Percentiles rank a stretch among this genome's conserved stretches.
Evolutionary conservation across 192 early-diverging fungal species (phyloP).

Genomic region (Rhizoclosmatium globosum): DNA sequence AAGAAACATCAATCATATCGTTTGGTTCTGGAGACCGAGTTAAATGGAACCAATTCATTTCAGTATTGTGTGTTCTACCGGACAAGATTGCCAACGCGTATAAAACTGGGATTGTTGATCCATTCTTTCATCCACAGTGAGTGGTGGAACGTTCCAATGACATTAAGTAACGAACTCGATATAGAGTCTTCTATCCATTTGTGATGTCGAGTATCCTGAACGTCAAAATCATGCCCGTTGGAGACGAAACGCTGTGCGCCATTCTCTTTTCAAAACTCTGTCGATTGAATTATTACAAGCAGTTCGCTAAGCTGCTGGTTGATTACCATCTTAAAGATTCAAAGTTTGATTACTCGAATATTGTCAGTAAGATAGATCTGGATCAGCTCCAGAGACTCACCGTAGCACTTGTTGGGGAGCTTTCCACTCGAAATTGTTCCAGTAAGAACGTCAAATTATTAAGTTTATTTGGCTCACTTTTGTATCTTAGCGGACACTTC

Average conservation of each 20-base stretch:
- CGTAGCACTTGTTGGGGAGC: not conserved
- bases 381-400: conserved; percentile 12
- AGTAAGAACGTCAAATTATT: not conserved
- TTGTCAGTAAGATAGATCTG: not conserved
- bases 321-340: not conserved
- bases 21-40: not conserved
- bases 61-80: not conserved
- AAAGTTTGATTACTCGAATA: not conserved
- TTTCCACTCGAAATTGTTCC: not conserved
- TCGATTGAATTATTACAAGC: conserved; percentile 15
- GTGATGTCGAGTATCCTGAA: no score
- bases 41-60: conserved; percentile 1
- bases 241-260: not conserved
- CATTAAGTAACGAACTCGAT: no score
- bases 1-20: not conserved
- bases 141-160: not conserved
- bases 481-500: not conserved
- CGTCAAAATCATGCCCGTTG: not conserved
- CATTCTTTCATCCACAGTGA: conserved; percentile 11
- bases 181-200: no score
- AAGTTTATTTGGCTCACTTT: not conserved
- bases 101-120: not conserved
- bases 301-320: not conserved
- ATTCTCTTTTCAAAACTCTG: conserved; percentile 9
- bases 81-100: conserved; percentile 15